Percentiles rank a stretch among this genome's conserved stretches.
Evolutionary conservation across 768 basidiomycete genomes (phyloP).

Genomic region (Lactifluus hygrophoroides): DNA sequence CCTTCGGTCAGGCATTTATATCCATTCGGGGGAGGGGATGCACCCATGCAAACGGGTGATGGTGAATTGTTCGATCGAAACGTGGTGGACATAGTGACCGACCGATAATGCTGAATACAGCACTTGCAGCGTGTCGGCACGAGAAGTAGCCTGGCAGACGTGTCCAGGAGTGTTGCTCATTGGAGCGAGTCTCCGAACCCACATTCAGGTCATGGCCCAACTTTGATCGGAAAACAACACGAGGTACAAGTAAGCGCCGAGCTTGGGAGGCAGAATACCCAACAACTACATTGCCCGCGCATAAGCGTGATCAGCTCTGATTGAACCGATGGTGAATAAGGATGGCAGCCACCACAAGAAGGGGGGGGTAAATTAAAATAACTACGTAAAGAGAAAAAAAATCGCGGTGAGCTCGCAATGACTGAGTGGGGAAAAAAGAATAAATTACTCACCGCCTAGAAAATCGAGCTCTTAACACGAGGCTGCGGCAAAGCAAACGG

Average conservation of each 20-base stretch:
- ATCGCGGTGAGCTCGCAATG: constrained; percentile 13
- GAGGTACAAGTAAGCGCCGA: constrained; percentile 47
- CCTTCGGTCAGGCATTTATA: constrained; percentile 39
- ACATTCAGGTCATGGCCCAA: constrained; percentile 46
- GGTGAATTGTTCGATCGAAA: constrained; percentile 58
- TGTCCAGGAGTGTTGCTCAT: constrained; percentile 48
- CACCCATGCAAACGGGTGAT: constrained; percentile 42
- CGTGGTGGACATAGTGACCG: constrained; percentile 65
- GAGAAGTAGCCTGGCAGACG: constrained; percentile 59
- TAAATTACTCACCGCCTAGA: constrained; percentile 19
- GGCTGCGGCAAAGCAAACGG: constrained; percentile 17
- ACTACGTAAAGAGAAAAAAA: constrained; percentile 17
- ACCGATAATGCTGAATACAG: constrained; percentile 66
- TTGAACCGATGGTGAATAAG: constrained; percentile 7
- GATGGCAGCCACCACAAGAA: background rate
- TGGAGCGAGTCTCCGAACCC: constrained; percentile 63
- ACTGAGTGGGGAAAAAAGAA: constrained; percentile 20
- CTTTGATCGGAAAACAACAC: constrained; percentile 62
- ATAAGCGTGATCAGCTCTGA: constrained; percentile 25
- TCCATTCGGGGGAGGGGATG: constrained; percentile 32
- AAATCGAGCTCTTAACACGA: constrained; percentile 18
- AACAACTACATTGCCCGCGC: constrained; percentile 18
- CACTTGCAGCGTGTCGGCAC: constrained; percentile 59
- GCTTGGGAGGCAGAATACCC: constrained; percentile 25
- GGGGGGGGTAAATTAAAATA: background rate